These are phyloP conservation scores for Venturia asperata DNA, from an alignment of 2,329 filamentous ascomycete species.

Conservation along the genomic window DNA sequence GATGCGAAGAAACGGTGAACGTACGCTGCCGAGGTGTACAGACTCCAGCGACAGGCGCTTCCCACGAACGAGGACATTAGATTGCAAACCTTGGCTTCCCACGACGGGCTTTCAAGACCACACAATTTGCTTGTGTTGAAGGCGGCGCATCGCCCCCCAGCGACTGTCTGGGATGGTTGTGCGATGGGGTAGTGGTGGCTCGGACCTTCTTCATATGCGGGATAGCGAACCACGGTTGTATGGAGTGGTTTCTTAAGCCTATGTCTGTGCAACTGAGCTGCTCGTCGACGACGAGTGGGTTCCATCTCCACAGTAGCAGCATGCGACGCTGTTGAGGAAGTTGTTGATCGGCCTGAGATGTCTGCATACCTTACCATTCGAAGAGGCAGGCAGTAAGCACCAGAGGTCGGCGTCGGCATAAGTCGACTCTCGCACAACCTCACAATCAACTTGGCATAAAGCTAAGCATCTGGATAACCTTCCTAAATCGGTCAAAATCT, in stretches of 20 bases:
- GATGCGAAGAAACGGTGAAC: not conserved
- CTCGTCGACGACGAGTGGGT: too few species aligned
- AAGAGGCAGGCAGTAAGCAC: not conserved
- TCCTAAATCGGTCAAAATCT: not conserved
- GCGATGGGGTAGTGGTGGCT: not conserved
- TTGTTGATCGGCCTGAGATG: not conserved
- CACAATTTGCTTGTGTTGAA: constrained; percentile 3
- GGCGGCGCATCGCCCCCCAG: not conserved
- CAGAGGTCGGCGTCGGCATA: not conserved
- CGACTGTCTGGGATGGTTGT: not conserved
- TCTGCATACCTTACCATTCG: not conserved
- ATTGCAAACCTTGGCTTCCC: not conserved
- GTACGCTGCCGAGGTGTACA: not conserved
- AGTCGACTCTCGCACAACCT: not conserved
- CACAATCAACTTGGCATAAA: constrained; percentile 7
- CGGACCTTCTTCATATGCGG: not conserved
- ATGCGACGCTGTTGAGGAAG: not conserved
- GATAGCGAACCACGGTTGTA: not conserved
- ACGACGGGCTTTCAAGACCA: not conserved
- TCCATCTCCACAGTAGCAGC: too few species aligned
- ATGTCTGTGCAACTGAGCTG: too few species aligned
- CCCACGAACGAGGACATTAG: not conserved
- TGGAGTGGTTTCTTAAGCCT: too few species aligned
- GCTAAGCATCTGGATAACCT: too few species aligned
- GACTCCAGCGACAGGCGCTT: not conserved